These are phyloP conservation scores for Termitomyces sp. DNA, from an alignment of 768 basidiomycete genomes.

Conservation along the genomic window DNA sequence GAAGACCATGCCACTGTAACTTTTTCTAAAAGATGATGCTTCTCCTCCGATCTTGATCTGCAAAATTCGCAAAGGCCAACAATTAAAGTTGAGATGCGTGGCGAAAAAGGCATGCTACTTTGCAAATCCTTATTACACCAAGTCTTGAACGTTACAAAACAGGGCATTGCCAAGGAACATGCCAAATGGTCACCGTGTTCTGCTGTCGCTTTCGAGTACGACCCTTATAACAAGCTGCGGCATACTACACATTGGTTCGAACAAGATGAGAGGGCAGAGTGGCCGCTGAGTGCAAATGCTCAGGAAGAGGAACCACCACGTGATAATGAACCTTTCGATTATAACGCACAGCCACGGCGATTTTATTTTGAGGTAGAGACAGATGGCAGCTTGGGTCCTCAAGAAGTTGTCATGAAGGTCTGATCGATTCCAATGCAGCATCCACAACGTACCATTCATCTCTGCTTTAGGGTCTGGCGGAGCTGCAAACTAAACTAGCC, in stretches of 20 bases:
- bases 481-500: slow-evolving; percentile 76
- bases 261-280: slow-evolving; percentile 72
- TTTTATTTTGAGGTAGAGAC: slow-evolving; percentile 97
- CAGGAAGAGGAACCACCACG: slow-evolving; percentile 75
- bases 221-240: slow-evolving; percentile 94
- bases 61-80: slow-evolving; percentile 93
- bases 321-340: slow-evolving; percentile 85
- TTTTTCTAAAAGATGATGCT: slow-evolving; percentile 43
- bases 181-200: slow-evolving; percentile 99
- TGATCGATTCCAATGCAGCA: slow-evolving; percentile 3
- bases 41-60: slow-evolving; percentile 74
- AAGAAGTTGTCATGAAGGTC: slow-evolving; percentile 87
- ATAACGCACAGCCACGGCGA: slow-evolving; percentile 76
- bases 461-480: slow-evolving; percentile 58
- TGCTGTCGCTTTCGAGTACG: slow-evolving; percentile 94
- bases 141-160: slow-evolving; percentile 5
- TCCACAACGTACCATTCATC: neutral
- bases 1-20: neutral
- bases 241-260: slow-evolving; percentile 98
- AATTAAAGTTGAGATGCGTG: slow-evolving; percentile 76
- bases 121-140: neutral
- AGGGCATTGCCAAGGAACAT: slow-evolving; percentile 98
- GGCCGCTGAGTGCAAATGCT: slow-evolving; percentile 88
- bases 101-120: slow-evolving; percentile 78
- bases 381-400: slow-evolving; percentile 82